Evolutionary conservation across 805 yeast species (phyloP), one percentile per base, ranked within the genome.

Genomic region (Saturnispora sekii): DNA sequence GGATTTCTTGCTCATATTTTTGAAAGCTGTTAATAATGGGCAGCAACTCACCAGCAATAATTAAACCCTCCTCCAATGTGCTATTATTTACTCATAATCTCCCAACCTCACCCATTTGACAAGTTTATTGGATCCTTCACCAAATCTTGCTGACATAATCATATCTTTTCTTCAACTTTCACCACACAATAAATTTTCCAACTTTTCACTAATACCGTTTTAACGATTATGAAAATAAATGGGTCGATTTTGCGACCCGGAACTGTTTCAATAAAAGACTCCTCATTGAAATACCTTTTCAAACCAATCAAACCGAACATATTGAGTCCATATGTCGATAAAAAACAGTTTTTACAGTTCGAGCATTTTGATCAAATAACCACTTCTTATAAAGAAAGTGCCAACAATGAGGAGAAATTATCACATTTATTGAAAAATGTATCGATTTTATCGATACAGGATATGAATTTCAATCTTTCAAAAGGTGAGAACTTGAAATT

Each of bases 401-500:
- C 35, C 4, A 15, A 4, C 2, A 42, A 42, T 32, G 14, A 15
- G 3, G 26, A 16, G 5, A 42, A 33, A 14, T 21, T 40, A 12
- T 14, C 12, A 5, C 28, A 40, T 26, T 21, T 40, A 26, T 14
- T 40, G 28, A 28, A 40, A 14, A 33, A 40, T 33, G 8, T 10
- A 32, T 10, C 11, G 6, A 40, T 10, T 2, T n/a, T 18, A 16
- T 21, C 14, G 11, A 15, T 41, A 12, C 30, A 33, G n/a, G 46
- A 43, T 28, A n/a, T 43, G 34, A 33, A 38, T 21, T 43, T 43
- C 16, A 32, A 43, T 15, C 34, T 32, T 16, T 12, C 11, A 5
- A 26, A 43, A 16, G 46, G 46, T 4, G 34, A 38, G 6, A 38
- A 43, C 17, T 38, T 43, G 14, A 18, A 36, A 28, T 32, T 43